Conservation (phyloP, 2,329 filamentous ascomycete species). For the Ascosphaera apis region DNA sequence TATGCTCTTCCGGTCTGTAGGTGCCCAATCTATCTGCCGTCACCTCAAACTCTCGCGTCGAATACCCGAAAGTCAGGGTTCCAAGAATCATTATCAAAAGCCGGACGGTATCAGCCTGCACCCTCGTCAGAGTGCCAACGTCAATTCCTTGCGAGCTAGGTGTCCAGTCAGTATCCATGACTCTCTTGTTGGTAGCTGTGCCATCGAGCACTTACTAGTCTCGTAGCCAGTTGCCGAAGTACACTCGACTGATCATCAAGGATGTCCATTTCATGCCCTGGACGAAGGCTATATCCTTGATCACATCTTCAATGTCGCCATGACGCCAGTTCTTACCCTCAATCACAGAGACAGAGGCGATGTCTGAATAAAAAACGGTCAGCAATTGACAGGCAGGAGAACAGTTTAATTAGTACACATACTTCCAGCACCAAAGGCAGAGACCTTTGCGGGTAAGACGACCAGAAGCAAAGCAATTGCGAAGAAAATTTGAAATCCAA, state of each 20-base stretch:
- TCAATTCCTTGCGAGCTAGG: conserved; percentile 50
- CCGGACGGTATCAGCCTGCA: conserved; percentile 55
- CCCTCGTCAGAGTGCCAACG: conserved; percentile 54
- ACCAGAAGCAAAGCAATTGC: conserved; percentile 15
- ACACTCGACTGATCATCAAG: conserved; percentile 53
- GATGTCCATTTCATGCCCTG: conserved; percentile 68
- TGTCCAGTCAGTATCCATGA: background rate
- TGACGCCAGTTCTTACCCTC: conserved; percentile 30
- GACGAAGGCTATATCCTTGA: conserved; percentile 54
- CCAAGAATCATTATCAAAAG: conserved; percentile 63
- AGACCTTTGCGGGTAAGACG: conserved; percentile 15
- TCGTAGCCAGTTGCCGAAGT: conserved; percentile 71
- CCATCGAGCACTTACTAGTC: conserved; percentile 33
- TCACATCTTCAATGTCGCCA: conserved; percentile 57
- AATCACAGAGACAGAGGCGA: conserved; percentile 26
- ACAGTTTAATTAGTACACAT: conserved; percentile 7
- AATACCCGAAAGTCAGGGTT: conserved; percentile 63
- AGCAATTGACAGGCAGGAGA: conserved; percentile 2
- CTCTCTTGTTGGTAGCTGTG: background rate
- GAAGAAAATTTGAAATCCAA: conserved; percentile 9
- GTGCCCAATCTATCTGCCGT: conserved; percentile 58
- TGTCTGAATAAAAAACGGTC: conserved; percentile 12
- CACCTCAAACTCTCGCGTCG: conserved; percentile 68
- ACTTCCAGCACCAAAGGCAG: conserved; percentile 24
- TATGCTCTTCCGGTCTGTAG: conserved; percentile 48